Conservation (phyloP, 768 basidiomycete species). For the Saitozyma podzolica region DNA sequence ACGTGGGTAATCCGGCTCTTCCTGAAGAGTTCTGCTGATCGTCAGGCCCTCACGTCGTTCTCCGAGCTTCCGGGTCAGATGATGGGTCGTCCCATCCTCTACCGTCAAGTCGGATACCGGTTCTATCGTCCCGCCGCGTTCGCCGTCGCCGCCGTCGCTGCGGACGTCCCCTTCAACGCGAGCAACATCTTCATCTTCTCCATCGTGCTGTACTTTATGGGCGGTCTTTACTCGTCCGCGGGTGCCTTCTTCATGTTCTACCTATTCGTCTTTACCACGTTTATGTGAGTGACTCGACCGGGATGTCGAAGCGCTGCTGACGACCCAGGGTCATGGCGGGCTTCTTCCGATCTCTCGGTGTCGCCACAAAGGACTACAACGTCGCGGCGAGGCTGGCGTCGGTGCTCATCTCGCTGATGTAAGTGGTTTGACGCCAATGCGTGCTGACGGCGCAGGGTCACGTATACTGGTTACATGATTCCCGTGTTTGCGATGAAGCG, state of each 20-base stretch:
- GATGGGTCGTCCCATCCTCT: slow-evolving; percentile 67
- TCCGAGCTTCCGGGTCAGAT: slow-evolving; percentile 61
- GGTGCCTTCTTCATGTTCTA: slow-evolving; percentile 57
- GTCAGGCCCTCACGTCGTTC: slow-evolving; percentile 56
- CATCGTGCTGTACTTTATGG: slow-evolving; percentile 52
- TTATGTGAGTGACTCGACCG: slow-evolving; percentile 20
- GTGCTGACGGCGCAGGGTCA: slow-evolving; percentile 19
- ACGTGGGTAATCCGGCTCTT: slow-evolving; percentile 9
- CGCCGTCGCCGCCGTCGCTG: slow-evolving; percentile 35
- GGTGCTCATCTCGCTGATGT: slow-evolving; percentile 76
- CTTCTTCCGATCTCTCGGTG: slow-evolving; percentile 70
- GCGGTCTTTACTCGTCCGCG: slow-evolving; percentile 51
- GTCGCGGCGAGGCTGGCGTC: slow-evolving; percentile 65
- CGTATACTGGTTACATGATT: slow-evolving; percentile 49
- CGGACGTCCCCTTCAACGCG: slow-evolving; percentile 53
- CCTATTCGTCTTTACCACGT: slow-evolving; percentile 59
- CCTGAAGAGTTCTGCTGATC: background rate
- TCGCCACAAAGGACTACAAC: slow-evolving; percentile 53
- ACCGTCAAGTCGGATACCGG: slow-evolving; percentile 55
- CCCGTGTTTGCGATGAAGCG: slow-evolving; percentile 45
- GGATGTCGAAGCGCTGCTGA: background rate
- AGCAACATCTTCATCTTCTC: slow-evolving; percentile 50
- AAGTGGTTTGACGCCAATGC: background rate
- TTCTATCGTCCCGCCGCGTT: slow-evolving; percentile 56
- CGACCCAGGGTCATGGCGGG: slow-evolving; percentile 68